phyloP scores from a whole-genome alignment of 23 red algal genomes.

The Gracilaria gracilis region DNA sequence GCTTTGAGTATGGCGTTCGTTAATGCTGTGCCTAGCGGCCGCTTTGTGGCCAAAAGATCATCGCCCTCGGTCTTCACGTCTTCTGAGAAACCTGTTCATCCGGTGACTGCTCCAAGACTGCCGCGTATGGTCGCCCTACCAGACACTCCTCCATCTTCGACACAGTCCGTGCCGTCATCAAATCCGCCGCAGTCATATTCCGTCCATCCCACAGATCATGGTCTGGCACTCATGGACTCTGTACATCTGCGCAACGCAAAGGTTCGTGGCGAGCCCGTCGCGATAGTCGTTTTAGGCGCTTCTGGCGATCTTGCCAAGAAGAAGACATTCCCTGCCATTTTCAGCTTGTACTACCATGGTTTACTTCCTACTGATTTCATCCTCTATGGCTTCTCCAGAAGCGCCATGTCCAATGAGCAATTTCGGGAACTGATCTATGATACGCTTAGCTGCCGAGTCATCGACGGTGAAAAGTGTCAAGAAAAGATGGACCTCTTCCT shows the following conservation, averaged over 20 bases:
- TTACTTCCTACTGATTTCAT: conserved; percentile 91
- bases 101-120: neutral
- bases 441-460: conserved; percentile 91
- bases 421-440: conserved; percentile 88
- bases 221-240: conserved; percentile 84
- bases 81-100: neutral
- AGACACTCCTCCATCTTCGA: neutral
- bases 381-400: conserved; percentile 87
- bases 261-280: conserved; percentile 75
- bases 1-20: conserved; percentile 27
- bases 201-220: conserved; percentile 20
- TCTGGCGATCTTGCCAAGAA: conserved; percentile 95
- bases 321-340: conserved; percentile 97
- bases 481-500: conserved; percentile 96
- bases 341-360: conserved; percentile 96
- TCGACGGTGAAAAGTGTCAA: conserved; percentile 86
- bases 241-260: conserved; percentile 60
- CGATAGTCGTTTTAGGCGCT: conserved; percentile 88
- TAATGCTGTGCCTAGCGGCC: neutral
- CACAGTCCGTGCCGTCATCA: neutral
- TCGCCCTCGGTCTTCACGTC: neutral
- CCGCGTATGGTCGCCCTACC: conserved; percentile 39
- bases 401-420: conserved; percentile 75
- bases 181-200: neutral
- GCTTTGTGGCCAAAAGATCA: neutral